phyloP scores from a whole-genome alignment of 75 land plant genomes.

The Cryptomeria japonica region DNA sequence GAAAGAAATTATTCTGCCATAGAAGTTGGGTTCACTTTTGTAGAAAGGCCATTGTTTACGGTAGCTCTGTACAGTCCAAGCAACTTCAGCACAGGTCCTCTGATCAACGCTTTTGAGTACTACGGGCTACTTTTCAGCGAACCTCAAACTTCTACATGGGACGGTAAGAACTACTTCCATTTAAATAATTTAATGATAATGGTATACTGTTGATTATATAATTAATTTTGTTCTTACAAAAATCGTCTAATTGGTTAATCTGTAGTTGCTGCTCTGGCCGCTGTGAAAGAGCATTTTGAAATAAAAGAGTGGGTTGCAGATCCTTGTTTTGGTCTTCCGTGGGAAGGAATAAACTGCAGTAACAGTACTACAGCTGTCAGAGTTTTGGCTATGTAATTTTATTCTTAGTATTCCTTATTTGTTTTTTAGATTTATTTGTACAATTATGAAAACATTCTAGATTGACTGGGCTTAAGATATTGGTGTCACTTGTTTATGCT shows the following conservation, averaged over 20 bases:
- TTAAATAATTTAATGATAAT: neutral
- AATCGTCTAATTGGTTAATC: neutral
- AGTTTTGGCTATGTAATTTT: neutral
- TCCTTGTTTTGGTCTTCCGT: neutral
- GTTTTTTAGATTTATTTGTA: neutral
- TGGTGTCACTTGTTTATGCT: neutral
- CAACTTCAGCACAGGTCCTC: neutral
- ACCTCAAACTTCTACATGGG: neutral
- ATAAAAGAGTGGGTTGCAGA: neutral
- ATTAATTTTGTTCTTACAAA: too few species aligned
- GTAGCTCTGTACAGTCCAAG: neutral
- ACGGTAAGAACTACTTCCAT: neutral
- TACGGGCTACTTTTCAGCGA: neutral
- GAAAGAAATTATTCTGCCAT: neutral
- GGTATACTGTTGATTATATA: too few species aligned
- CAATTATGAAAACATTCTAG: neutral
- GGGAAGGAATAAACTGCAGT: neutral
- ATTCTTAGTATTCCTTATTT: neutral
- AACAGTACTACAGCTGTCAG: neutral
- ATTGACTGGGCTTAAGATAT: too few species aligned
- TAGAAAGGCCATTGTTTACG: neutral
- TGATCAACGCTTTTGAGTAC: conserved; percentile 1
- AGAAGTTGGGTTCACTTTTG: neutral
- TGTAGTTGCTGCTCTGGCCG: neutral
- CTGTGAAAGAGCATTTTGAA: neutral